Evolutionary conservation across 2,329 filamentous ascomycete species (phyloP), one percentile per base, ranked within the genome.

Genomic region (Exophiala aquamarina): DNA sequence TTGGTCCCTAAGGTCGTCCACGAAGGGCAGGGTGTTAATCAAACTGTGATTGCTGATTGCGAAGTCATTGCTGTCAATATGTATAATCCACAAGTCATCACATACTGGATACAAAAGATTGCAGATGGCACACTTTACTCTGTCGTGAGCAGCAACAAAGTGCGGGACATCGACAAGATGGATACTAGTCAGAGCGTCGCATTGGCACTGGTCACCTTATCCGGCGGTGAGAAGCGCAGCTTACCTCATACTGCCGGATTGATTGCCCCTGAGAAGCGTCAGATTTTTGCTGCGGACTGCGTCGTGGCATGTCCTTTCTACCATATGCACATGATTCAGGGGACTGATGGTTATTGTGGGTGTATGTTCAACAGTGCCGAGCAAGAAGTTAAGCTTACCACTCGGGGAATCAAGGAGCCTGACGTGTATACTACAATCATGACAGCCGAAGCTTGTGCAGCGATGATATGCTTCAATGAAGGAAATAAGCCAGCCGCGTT

Each of bases 21-120:
- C n/a, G 49, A 56, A 45, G 48, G 51, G 8, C 42, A 52, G 35
- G 48, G 45, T 23, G 49, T 48, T 19, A 36, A 47, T 42, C 44
- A 55, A 35, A 44, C 48, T n/a, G 36, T 40, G 17, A 33, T 55
- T 41, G 48, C 54, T 17, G 55, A 57, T 39, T 58, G 57, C 45
- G 32, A 49, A 31, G 47, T 55, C 47, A 54, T 59, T 17, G 57
- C 57, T 21, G 49, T 57, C 35, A 59, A 58, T 41, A 54, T 59
- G 49, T 58, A 59, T 37, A 41, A 34, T 34, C 55, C 55, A 2
- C 40, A 50, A 19, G 39, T 56, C 29, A 47, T 55, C 46, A 59
- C 36, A 6, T 56, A 50, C 32, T 57, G 51, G 51, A 48, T 59
- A 18, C 54, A 54, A 42, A 57, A 52, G 32, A 11, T 44, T 20